A percentile compares a stretch with the other conserved stretches of the same genome.
Conservation (phyloP, 352 stramenopile genomes). For the Phytophthora citrophthora region DNA sequence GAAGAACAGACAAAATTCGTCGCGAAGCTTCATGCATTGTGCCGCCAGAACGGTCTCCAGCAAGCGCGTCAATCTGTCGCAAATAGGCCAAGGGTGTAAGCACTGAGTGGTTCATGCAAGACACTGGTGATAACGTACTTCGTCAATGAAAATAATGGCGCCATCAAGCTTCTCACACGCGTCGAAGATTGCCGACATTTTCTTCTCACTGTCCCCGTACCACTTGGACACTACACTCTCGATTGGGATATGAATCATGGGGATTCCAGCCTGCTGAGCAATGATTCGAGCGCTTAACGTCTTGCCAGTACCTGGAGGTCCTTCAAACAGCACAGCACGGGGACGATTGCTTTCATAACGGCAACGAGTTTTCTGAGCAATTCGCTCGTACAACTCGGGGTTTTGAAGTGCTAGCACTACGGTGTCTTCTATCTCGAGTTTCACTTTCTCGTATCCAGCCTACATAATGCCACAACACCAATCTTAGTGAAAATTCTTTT, state of each 20-base stretch:
- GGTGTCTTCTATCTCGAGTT: slow-evolving; percentile 93
- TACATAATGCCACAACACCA: slow-evolving; percentile 20
- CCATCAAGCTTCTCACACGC: slow-evolving; percentile 92
- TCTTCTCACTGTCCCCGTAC: slow-evolving; percentile 96
- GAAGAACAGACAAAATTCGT: slow-evolving; percentile 90
- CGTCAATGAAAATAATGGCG: slow-evolving; percentile 96
- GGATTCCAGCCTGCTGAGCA: slow-evolving; percentile 90
- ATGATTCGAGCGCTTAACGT: slow-evolving; percentile 95
- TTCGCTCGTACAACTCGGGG: slow-evolving; percentile 90
- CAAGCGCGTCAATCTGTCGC: slow-evolving; percentile 89
- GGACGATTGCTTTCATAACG: slow-evolving; percentile 92
- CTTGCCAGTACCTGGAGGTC: slow-evolving; percentile 94
- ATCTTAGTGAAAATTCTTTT: too few relatives aligned
- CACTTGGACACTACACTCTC: slow-evolving; percentile 95
- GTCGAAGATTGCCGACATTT: slow-evolving; percentile 95
- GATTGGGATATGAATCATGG: slow-evolving; percentile 94
- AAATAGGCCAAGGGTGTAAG: background rate
- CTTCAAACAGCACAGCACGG: slow-evolving; percentile 93
- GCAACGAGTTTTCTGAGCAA: slow-evolving; percentile 89
- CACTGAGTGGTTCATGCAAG: background rate
- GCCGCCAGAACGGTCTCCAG: slow-evolving; percentile 84
- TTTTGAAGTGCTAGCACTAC: slow-evolving; percentile 93
- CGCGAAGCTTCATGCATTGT: slow-evolving; percentile 94
- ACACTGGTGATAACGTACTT: slow-evolving; percentile 51
- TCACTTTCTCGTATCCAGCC: slow-evolving; percentile 91